Evolutionary conservation across 345 rosid species (phyloP), one percentile per base, ranked within the genome.

Genomic region (Toxicodendron radicans): DNA sequence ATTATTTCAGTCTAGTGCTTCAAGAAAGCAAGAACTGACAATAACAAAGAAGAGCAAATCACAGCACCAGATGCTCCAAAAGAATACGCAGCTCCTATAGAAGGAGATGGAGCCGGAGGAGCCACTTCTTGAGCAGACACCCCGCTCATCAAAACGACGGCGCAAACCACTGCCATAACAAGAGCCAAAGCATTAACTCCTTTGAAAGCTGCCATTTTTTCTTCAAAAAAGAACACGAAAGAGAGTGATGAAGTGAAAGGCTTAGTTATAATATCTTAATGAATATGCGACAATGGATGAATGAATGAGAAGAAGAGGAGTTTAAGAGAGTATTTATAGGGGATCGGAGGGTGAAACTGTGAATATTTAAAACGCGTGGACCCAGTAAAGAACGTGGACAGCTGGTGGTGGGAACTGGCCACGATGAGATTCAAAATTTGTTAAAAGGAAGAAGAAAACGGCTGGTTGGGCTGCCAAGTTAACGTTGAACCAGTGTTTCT

Each of bases 11-110:
- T 33, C 27, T 51, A 73, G 24, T 73, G 70, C 77, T 65, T 74
- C 30, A 84, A 68, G 52, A 81, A 35, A 60, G 83, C 84, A n/a
- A 78, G 30, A 66, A 67, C 4, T 1, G 85, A 84, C 12, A 82
- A 64, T 53, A 84, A 16, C n/a, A 85, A 24, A 2, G 84, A 79
- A 23, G 82, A 78, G 62, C 82, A 79, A 10, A 82, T 54, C 3
- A 78, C 54, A 33, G 84, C 88, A 0, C 64, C 85, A 2, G 87
- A 79, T 3, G 66, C 30, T 3, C 64, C 73, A 18, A 76, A 0
- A 33, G 85, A 75, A 68, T 23, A 75, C 3, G 80, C 85, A 12
- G 83, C 85, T 43, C 85, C 85, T 64, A 32, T 13, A 7, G 71
- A 1, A 0, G 83, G 74, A 0, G 80, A 1, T 0, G 80, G 85